phyloP scores from a whole-genome alignment of 306 rosid genomes.

The Lathyrus tuberosus region DNA sequence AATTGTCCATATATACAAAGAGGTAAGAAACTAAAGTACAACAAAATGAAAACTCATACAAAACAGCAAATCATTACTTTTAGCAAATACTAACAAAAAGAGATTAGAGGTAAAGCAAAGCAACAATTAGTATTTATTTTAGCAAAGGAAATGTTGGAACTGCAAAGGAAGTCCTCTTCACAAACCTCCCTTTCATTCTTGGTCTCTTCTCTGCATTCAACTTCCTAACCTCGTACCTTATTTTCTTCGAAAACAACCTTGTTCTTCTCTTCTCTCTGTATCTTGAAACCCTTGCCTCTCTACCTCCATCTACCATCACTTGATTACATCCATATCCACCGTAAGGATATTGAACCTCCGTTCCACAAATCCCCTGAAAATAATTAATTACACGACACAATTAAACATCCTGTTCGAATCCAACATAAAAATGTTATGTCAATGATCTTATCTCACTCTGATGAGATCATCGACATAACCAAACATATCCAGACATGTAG shows the following conservation, averaged over 20 bases:
- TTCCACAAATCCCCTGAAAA: slow-evolving; percentile 49
- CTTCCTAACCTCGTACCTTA: slow-evolving; percentile 93
- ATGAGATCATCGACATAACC: too few relatives aligned
- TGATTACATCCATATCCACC: slow-evolving; percentile 51
- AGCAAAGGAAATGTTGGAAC: slow-evolving; percentile 52
- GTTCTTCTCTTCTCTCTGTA: slow-evolving; percentile 88
- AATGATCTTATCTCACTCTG: too few relatives aligned
- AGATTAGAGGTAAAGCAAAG: slow-evolving; percentile 10
- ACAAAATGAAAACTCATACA: neutral
- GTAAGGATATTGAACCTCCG: slow-evolving; percentile 31
- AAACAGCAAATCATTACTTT: slow-evolving; percentile 1
- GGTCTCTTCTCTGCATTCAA: slow-evolving; percentile 98
- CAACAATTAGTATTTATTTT: slow-evolving; percentile 28
- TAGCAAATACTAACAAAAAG: slow-evolving; percentile 21
- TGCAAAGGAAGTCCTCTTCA: slow-evolving; percentile 65
- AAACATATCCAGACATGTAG: too few relatives aligned
- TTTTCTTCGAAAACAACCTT: slow-evolving; percentile 88
- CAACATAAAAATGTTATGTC: too few relatives aligned
- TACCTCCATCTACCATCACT: slow-evolving; percentile 60
- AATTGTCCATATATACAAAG: slow-evolving; percentile 38
- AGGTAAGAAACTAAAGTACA: neutral
- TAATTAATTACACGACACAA: neutral
- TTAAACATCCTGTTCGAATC: neutral
- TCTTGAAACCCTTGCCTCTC: slow-evolving; percentile 90
- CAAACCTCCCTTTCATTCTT: slow-evolving; percentile 96